These are phyloP conservation scores for Cytospora schulzeri DNA, from an alignment of 2,329 filamentous ascomycete genomes.

Conservation along the genomic window DNA sequence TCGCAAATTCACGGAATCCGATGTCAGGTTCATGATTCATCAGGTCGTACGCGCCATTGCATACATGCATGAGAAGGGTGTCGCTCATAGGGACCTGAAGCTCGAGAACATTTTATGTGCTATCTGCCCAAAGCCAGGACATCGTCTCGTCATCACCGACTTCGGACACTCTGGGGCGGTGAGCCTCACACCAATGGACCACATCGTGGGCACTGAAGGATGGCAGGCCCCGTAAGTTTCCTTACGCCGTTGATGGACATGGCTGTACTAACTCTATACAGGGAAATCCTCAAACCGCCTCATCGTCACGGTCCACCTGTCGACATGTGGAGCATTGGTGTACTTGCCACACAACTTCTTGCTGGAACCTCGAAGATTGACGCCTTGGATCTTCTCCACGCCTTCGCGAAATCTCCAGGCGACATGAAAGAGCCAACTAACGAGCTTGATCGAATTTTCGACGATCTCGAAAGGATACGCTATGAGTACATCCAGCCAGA, in stretches of 20 bases:
- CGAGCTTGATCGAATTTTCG: conserved; percentile 21
- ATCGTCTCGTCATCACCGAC: conserved; percentile 54
- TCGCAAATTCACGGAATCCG: conserved; percentile 41
- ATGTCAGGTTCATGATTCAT: conserved; percentile 48
- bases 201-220: conserved; percentile 47
- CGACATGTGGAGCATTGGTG: conserved; percentile 57
- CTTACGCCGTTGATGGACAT: too few species aligned
- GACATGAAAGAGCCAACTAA: conserved; percentile 29
- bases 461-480: conserved; percentile 9
- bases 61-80: conserved; percentile 52
- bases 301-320: conserved; percentile 41
- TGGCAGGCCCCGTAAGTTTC: conserved; percentile 54
- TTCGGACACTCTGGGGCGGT: conserved; percentile 52
- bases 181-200: conserved; percentile 45
- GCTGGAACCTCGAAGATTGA: conserved; percentile 30
- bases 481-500: conserved; percentile 28
- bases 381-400: conserved; percentile 24
- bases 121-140: conserved; percentile 45
- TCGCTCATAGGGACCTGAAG: conserved; percentile 58
- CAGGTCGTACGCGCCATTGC: conserved; percentile 50
- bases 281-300: conserved; percentile 41
- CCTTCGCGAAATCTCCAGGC: conserved; percentile 22
- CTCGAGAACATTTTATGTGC: conserved; percentile 56
- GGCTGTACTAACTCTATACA: conserved; percentile 30
- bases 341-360: conserved; percentile 44